These are phyloP conservation scores for Phoma sp. DNA, from an alignment of 2,329 filamentous ascomycete species.

Conservation along the genomic window DNA sequence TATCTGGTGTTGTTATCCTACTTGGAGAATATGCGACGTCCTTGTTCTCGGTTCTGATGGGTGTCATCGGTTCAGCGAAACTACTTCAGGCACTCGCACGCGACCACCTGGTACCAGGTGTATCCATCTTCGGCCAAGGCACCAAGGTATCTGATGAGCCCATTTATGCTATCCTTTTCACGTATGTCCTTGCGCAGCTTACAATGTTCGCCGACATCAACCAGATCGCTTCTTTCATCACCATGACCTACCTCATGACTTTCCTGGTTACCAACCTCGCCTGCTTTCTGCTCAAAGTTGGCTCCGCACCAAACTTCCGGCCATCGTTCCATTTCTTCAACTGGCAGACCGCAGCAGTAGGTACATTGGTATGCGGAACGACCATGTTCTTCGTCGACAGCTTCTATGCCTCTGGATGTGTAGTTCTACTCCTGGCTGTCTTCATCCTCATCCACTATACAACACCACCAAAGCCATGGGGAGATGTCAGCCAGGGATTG, in stretches of 20 bases:
- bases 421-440: slow-evolving; percentile 74
- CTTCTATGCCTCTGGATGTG: slow-evolving; percentile 76
- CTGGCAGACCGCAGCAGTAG: slow-evolving; percentile 79
- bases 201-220: slow-evolving; percentile 85
- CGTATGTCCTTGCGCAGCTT: slow-evolving; percentile 76
- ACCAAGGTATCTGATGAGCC: slow-evolving; percentile 76
- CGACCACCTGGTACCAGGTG: slow-evolving; percentile 78
- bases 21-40: slow-evolving; percentile 83
- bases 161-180: slow-evolving; percentile 75
- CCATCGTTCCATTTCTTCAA: slow-evolving; percentile 90
- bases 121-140: slow-evolving; percentile 76
- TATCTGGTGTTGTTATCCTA: slow-evolving; percentile 76
- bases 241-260: slow-evolving; percentile 92
- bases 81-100: slow-evolving; percentile 82
- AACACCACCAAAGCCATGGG: slow-evolving; percentile 85
- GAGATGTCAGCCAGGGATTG: slow-evolving; percentile 85
- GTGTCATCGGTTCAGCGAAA: slow-evolving; percentile 83
- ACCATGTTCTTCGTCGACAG: slow-evolving; percentile 93
- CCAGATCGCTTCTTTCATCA: slow-evolving; percentile 86
- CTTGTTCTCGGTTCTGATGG: slow-evolving; percentile 87
- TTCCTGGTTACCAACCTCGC: slow-evolving; percentile 89
- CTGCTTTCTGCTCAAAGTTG: slow-evolving; percentile 84
- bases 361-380: slow-evolving; percentile 75
- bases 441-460: slow-evolving; percentile 87
- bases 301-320: slow-evolving; percentile 86